Conservation (phyloP, 139 green algal genomes). For the Zygnema cylindricum region DNA sequence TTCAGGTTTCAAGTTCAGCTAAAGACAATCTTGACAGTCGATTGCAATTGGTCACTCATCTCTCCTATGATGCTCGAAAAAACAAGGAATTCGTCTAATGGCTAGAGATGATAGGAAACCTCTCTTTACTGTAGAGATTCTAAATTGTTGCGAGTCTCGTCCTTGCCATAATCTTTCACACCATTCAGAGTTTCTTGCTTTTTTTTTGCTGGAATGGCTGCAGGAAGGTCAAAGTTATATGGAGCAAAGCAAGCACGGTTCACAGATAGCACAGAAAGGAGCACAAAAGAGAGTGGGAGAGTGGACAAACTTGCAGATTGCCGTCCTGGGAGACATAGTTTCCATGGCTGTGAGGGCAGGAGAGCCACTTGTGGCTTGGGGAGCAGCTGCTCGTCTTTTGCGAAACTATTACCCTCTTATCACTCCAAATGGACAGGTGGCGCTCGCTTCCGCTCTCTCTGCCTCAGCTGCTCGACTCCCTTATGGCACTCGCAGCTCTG, state of each 20-base stretch:
- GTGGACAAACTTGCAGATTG: conserved; percentile 58
- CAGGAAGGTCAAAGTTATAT: no score
- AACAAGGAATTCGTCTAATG: no score
- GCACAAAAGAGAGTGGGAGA: conserved; percentile 30
- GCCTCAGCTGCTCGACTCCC: conserved; percentile 41
- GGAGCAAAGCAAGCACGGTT: no score
- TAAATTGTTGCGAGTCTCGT: background rate
- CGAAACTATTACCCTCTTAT: conserved; percentile 47
- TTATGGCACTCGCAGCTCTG: conserved; percentile 27
- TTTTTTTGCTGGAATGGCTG: no score
- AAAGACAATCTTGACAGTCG: no score
- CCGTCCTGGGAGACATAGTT: conserved; percentile 55
- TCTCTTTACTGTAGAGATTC: no score
- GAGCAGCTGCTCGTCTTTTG: conserved; percentile 38
- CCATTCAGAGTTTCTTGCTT: background rate
- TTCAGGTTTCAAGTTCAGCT: no score
- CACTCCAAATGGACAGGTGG: conserved; percentile 29
- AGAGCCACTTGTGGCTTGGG: conserved; percentile 47
- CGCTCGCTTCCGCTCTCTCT: conserved; percentile 32
- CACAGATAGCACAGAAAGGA: no score
- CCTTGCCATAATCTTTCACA: background rate
- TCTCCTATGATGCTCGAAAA: no score
- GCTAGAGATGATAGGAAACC: no score
- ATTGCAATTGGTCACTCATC: no score
- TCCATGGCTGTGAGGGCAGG: conserved; percentile 38